Base-by-base conservation (phyloP, 192 early-diverging fungal species). In the Jimgerdemannia flammicorona region DNA sequence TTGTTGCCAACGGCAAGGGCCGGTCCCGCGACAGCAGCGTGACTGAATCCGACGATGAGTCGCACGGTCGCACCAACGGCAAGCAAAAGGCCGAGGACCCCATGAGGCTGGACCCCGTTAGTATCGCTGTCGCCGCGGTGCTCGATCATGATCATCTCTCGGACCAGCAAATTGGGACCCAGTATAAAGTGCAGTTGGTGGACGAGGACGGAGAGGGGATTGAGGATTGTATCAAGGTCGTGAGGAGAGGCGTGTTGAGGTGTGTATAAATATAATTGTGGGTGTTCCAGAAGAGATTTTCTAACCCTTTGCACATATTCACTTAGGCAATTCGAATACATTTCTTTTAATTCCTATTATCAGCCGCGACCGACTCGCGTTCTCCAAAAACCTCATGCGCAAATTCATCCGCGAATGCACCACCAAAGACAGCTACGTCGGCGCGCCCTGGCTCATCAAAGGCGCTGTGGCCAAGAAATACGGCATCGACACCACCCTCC, bases 381-480 rank as follows among this genome's bases (percentile, higher is more conserved):
- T 92, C 73, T 90, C 91, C 54, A 95, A 95, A 72, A 85, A 86
- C 64, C 87, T 91, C 69, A 79, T 95, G 54, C 87, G 89, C 69
- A 88, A 89, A 73, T 94, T 90, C 74, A 85, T 95, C 19, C 83
- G 87, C 42, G 92, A 94, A 64, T 87, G 83, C 66, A 85, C 84
- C 3, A 80, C 81, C 4, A 92, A 88, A 70, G 94, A 94, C 63
- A 78, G 78, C 18, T 93, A 91, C 80, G 74, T 89, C 49, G 90
- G 90, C 42, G 89, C 92, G n/a, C 92, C 92, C 9, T 93, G 91
- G 89, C 66, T 90, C 9, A 84, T 94, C 43, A 85, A 88, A 82
- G 91, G 91, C 74, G 7, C 73, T 2, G 66, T 88, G 17, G 82
- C 81, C 9, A 76, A 85, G 39, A 86, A 88, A 43, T 90, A 88